Evolutionary conservation across 1,284 basidiomycete species (phyloP).

Genomic region (Trichosporon sp.): DNA sequence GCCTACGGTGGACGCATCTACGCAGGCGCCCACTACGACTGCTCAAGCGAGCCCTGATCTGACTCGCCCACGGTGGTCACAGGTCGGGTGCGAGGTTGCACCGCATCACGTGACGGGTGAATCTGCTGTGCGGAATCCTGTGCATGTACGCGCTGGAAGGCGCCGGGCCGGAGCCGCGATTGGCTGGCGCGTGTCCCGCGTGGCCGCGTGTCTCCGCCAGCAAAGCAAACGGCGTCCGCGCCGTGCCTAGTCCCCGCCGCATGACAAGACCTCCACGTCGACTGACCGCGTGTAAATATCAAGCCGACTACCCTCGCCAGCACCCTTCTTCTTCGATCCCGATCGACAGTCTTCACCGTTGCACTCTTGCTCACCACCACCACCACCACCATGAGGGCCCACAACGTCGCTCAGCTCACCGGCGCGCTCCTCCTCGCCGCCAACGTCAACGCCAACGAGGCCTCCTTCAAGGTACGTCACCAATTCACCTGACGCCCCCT

Average conservation of each 20-base stretch:
- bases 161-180: background rate
- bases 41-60: too few relatives aligned
- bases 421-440: constrained; percentile 41
- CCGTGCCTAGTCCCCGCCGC: background rate
- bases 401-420: constrained; percentile 40
- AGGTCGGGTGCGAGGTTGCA: too few relatives aligned
- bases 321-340: background rate
- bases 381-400: constrained; percentile 36
- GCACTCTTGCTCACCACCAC: constrained; percentile 2
- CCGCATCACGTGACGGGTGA: background rate
- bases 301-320: background rate
- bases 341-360: background rate
- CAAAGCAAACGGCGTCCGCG: background rate
- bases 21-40: background rate
- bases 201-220: background rate
- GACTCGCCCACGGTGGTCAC: background rate
- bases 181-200: background rate
- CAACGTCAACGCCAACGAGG: constrained; percentile 32
- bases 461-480: constrained; percentile 39
- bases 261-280: constrained; percentile 9
- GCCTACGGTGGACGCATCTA: too few relatives aligned
- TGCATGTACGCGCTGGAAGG: background rate
- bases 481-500: background rate
- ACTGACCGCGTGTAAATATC: constrained; percentile 9
- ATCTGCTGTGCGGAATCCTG: too few relatives aligned